Evolutionary conservation across 2,329 filamentous ascomycete genomes (phyloP).

Genomic region (Rosellinia necatrix): DNA sequence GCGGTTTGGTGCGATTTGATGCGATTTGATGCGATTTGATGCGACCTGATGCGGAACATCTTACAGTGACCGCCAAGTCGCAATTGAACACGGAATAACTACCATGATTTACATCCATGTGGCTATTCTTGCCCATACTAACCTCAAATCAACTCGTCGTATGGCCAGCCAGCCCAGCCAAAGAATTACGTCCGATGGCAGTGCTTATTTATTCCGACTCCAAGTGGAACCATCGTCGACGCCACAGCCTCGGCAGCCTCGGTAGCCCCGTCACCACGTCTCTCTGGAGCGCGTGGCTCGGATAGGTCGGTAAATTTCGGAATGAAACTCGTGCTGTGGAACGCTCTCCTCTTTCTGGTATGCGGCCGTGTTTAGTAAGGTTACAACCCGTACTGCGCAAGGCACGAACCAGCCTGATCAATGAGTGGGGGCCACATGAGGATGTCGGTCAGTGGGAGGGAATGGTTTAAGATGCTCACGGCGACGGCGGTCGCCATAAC

Average conservation of each 20-base stretch:
- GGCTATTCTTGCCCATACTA: neutral
- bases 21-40: no score
- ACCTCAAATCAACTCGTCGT: neutral
- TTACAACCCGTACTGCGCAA: slow-evolving; percentile 9
- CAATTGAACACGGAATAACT: no score
- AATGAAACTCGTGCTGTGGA: neutral
- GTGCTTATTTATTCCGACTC: no score
- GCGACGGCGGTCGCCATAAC: slow-evolving; percentile 3
- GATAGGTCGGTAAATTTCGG: slow-evolving; percentile 15
- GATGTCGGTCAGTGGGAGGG: neutral
- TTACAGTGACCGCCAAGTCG: no score
- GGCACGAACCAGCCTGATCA: slow-evolving; percentile 8
- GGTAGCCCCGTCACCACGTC: slow-evolving; percentile 1
- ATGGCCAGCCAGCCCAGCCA: neutral
- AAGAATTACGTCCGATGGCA: neutral
- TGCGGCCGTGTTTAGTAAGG: slow-evolving; percentile 12
- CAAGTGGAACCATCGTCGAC: slow-evolving; percentile 2
- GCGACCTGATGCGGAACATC: no score
- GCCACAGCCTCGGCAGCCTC: slow-evolving; percentile 13
- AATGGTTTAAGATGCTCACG: slow-evolving; percentile 5
- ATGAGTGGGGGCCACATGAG: slow-evolving; percentile 1
- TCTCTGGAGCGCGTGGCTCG: slow-evolving; percentile 4
- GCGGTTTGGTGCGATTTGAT: no score
- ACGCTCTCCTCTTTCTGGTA: neutral
- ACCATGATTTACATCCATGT: no score